A percentile compares a stretch with the other conserved stretches of the same genome.
phyloP scores from a whole-genome alignment of 192 early-diverging fungal species.

The Backusella morwellensis region DNA sequence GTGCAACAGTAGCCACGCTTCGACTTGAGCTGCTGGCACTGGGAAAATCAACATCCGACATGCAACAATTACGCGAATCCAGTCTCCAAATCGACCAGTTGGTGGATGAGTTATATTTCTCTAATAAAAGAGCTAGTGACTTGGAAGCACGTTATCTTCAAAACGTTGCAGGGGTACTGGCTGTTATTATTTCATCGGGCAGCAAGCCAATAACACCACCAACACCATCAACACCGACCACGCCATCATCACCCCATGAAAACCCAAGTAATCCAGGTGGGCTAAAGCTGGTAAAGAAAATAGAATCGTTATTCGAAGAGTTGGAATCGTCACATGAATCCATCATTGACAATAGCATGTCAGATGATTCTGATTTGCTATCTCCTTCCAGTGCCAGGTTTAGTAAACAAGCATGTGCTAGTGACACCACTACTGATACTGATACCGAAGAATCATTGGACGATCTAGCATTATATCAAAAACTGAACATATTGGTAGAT shows the following conservation, averaged over 20 bases:
- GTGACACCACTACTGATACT: not conserved
- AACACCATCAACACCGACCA: not conserved
- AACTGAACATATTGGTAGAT: not conserved
- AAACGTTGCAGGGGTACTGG: not conserved
- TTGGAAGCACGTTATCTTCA: not conserved
- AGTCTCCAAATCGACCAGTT: not conserved
- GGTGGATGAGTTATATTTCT: constrained; percentile 2
- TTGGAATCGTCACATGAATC: not conserved
- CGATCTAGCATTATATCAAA: not conserved
- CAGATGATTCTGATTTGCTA: constrained; percentile 2
- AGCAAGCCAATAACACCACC: not conserved
- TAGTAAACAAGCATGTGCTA: constrained; percentile 1
- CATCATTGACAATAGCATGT: not conserved
- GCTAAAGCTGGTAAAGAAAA: not conserved
- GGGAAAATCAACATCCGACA: not conserved
- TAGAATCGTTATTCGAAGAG: not conserved
- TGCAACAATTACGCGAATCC: not conserved
- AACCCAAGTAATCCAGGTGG: not conserved
- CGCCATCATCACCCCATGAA: not conserved
- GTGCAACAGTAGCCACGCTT: constrained; percentile 6
- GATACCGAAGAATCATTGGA: not conserved
- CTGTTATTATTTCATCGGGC: not conserved
- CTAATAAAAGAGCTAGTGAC: not conserved
- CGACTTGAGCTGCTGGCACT: not conserved
- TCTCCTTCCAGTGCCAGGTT: constrained; percentile 1